These are phyloP conservation scores for Colletotrichum cordylinicola DNA, from an alignment of 2,329 filamentous ascomycete genomes.

Conservation along the genomic window DNA sequence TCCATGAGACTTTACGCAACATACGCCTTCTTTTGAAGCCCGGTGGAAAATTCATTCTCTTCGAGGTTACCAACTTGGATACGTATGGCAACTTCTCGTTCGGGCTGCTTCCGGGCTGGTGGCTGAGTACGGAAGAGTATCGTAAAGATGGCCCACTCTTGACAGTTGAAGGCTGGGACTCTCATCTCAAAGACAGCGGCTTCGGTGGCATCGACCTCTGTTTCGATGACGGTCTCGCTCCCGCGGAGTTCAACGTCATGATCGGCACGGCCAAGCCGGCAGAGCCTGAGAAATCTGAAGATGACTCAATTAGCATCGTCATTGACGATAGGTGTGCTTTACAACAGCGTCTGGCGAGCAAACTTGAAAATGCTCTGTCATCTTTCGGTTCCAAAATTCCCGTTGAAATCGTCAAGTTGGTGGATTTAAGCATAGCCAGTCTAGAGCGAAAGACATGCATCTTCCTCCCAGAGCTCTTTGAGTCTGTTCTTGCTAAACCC, in stretches of 20 bases:
- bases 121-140: background rate
- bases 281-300: background rate
- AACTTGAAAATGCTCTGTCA: background rate
- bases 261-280: background rate
- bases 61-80: background rate
- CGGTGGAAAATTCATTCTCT: constrained; percentile 30
- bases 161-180: background rate
- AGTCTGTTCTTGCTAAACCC: background rate
- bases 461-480: background rate
- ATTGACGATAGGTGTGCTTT: background rate
- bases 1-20: constrained; percentile 27
- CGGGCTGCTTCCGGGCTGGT: background rate
- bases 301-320: background rate
- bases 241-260: background rate
- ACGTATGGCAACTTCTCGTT: background rate
- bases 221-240: background rate
- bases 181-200: background rate
- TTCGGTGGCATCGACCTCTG: background rate
- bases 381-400: background rate
- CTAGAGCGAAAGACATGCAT: background rate
- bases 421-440: background rate
- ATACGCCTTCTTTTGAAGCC: constrained; percentile 32
- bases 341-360: background rate
- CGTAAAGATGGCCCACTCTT: background rate
- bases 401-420: background rate